Evolutionary conservation across 768 basidiomycete genomes (phyloP).

Genomic region (Clitopilus passeckerianus): DNA sequence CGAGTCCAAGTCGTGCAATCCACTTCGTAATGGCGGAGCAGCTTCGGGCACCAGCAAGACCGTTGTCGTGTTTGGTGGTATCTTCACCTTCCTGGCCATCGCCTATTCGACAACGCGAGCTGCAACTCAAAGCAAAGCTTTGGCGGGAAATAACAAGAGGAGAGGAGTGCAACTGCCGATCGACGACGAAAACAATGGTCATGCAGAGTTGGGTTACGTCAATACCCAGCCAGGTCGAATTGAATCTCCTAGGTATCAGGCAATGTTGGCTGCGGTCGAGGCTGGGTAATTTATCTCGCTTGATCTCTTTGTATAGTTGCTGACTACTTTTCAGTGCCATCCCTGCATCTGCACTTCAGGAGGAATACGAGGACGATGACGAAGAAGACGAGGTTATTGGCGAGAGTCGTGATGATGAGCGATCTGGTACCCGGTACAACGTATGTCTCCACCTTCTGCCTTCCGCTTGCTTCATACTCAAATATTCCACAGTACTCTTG

Average conservation of each 20-base stretch:
- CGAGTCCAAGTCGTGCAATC: constrained; percentile 73
- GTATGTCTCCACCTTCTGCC: constrained; percentile 37
- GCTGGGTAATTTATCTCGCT: constrained; percentile 60
- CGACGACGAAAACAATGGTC: constrained; percentile 45
- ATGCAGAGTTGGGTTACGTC: constrained; percentile 72
- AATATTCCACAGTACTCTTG: constrained; percentile 72
- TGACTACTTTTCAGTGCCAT: constrained; percentile 55
- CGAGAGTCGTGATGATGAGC: constrained; percentile 87
- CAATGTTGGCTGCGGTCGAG: constrained; percentile 91
- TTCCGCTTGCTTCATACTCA: constrained; percentile 5
- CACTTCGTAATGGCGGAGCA: constrained; percentile 57
- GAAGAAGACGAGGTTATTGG: constrained; percentile 72
- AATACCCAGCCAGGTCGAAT: constrained; percentile 80
- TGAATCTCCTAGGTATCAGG: constrained; percentile 89
- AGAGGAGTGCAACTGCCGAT: constrained; percentile 59
- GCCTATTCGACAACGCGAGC: constrained; percentile 96
- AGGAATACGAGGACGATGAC: constrained; percentile 57
- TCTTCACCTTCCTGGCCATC: constrained; percentile 97
- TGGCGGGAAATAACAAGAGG: constrained; percentile 70
- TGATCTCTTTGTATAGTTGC: neutral
- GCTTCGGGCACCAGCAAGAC: constrained; percentile 73
- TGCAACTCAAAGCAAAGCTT: constrained; percentile 89
- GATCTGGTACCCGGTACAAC: constrained; percentile 90
- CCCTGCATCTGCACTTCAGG: constrained; percentile 86
- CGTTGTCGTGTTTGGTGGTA: constrained; percentile 82